phyloP scores from a whole-genome alignment of 345 rosid genomes.

The Heritiera fomes region DNA sequence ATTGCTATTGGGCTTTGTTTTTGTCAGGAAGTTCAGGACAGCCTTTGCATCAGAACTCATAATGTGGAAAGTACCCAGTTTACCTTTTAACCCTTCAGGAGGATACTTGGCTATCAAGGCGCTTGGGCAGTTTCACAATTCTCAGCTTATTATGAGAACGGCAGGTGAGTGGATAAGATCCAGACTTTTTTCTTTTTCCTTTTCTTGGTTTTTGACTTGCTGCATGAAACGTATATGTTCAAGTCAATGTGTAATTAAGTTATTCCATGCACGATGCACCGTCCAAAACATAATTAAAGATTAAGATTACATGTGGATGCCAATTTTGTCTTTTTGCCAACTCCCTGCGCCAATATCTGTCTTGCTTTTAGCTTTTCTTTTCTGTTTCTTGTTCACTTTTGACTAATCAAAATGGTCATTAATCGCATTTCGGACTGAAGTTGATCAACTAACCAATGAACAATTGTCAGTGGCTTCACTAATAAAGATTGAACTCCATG shows the following conservation, averaged over 20 bases:
- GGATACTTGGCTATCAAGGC: constrained; percentile 5
- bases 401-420: too few species aligned
- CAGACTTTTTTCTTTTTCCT: not conserved
- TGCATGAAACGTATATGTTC: not conserved
- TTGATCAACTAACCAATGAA: too few species aligned
- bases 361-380: not conserved
- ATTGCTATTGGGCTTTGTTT: not conserved
- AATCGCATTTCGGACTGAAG: too few species aligned
- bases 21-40: not conserved
- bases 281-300: not conserved
- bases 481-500: too few species aligned
- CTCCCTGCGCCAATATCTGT: not conserved
- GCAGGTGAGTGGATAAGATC: not conserved
- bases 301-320: not conserved
- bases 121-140: not conserved
- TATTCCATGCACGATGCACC: not conserved
- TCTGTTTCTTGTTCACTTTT: not conserved
- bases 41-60: not conserved
- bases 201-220: not conserved
- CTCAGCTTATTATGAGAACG: not conserved
- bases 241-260: not conserved
- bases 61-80: not conserved
- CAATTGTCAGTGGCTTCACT: too few species aligned
- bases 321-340: not conserved
- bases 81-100: not conserved